Percentiles rank a stretch among this genome's conserved stretches.
phyloP scores from a whole-genome alignment of 2,329 filamentous ascomycete species.

The Juglanconis juglandina region DNA sequence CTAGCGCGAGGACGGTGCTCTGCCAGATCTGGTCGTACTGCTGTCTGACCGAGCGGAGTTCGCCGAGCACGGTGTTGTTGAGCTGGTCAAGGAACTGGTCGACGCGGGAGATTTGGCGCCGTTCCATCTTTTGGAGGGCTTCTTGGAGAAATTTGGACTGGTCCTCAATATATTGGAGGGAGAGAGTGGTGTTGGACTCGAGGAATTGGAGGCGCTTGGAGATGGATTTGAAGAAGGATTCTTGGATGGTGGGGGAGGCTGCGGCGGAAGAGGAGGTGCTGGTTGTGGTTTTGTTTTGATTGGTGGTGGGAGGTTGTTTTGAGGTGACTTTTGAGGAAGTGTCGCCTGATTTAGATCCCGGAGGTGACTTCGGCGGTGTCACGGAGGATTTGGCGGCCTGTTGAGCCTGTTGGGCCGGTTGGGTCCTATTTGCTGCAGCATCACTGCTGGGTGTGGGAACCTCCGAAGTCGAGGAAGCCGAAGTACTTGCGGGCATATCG shows the following conservation, averaged over 20 bases:
- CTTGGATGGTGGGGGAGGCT: slow-evolving; percentile 80
- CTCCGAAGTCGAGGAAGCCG: neutral
- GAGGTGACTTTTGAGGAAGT: slow-evolving; percentile 3
- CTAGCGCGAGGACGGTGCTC: slow-evolving; percentile 86
- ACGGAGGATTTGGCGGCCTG: slow-evolving; percentile 7
- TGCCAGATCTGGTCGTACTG: slow-evolving; percentile 98
- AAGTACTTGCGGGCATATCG: neutral
- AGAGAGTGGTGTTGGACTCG: slow-evolving; percentile 88
- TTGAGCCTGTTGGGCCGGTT: slow-evolving; percentile 4
- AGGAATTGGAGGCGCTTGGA: slow-evolving; percentile 88
- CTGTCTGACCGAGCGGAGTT: slow-evolving; percentile 71
- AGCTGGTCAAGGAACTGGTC: slow-evolving; percentile 76
- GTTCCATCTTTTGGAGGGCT: slow-evolving; percentile 81
- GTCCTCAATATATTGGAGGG: slow-evolving; percentile 93
- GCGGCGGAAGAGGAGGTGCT: slow-evolving; percentile 14
- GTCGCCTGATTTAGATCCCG: slow-evolving; percentile 2
- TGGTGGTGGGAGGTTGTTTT: slow-evolving; percentile 2
- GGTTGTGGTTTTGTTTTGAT: slow-evolving; percentile 11
- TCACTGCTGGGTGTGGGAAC: neutral
- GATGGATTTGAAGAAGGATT: slow-evolving; percentile 96
- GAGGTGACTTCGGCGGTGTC: slow-evolving; percentile 3
- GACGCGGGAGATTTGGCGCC: slow-evolving; percentile 80
- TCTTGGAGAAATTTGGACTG: slow-evolving; percentile 89
- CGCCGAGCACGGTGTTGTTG: slow-evolving; percentile 82
- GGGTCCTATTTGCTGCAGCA: neutral